These are phyloP conservation scores for Aureobasidium vineae DNA, from an alignment of 2,329 filamentous ascomycete species.

Conservation along the genomic window DNA sequence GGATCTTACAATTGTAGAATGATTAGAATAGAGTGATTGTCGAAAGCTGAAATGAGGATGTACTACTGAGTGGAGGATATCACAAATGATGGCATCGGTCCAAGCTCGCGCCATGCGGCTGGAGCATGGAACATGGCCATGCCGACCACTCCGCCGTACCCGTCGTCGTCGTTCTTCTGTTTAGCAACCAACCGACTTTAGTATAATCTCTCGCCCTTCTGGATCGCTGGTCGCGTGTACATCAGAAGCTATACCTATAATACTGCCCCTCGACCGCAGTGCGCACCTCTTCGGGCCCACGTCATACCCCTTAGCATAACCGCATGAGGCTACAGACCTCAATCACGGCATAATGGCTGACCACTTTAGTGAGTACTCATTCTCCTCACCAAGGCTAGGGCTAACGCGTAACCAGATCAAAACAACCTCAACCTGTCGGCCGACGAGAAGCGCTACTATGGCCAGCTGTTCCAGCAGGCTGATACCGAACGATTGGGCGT, in stretches of 20 bases:
- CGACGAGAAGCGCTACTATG: constrained; percentile 92
- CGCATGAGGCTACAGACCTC: constrained; percentile 12
- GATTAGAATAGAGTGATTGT: not conserved
- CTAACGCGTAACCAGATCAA: constrained; percentile 34
- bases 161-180: not conserved
- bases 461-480: constrained; percentile 87
- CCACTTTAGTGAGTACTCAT: constrained; percentile 27
- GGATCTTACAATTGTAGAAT: not conserved
- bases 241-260: not conserved
- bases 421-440: constrained; percentile 66
- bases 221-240: not conserved
- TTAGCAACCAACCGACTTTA: not conserved
- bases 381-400: not conserved
- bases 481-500: constrained; percentile 90
- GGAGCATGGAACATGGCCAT: not conserved
- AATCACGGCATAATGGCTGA: constrained; percentile 25
- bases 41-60: not conserved
- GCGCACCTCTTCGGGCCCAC: not conserved
- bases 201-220: not conserved
- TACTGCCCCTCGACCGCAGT: not conserved
- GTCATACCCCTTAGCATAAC: constrained; percentile 20
- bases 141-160: constrained; percentile 1
- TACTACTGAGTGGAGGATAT: not conserved
- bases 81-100: constrained; percentile 2
- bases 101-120: constrained; percentile 13